Evolutionary conservation across 2,329 filamentous ascomycete genomes (phyloP).

Genomic region (Colletotrichum orchidophilum): DNA sequence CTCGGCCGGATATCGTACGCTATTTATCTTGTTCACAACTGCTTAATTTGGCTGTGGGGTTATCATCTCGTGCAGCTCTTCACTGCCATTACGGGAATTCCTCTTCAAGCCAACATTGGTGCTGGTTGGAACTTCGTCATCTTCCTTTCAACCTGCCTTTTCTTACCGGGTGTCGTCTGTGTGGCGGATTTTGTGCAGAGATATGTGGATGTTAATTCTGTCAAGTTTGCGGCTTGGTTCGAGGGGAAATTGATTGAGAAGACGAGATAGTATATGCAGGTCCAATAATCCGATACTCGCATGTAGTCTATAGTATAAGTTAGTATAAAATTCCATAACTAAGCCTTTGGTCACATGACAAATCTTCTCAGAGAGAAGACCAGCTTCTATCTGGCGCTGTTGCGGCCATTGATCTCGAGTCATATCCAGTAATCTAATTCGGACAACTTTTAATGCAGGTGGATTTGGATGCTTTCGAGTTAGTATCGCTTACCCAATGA

Average conservation of each 20-base stretch:
- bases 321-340: too few species aligned
- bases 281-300: too few species aligned
- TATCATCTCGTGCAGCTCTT: not conserved
- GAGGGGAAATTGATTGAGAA: not conserved
- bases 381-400: too few species aligned
- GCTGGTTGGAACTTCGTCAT: not conserved
- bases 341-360: too few species aligned
- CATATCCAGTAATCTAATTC: too few species aligned
- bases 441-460: too few species aligned
- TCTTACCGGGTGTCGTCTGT: not conserved
- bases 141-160: not conserved
- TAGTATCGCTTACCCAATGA: not conserved
- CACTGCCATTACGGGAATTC: not conserved
- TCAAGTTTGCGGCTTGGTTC: not conserved
- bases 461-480: too few species aligned
- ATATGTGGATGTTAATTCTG: not conserved
- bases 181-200: not conserved
- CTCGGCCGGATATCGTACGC: not conserved
- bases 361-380: too few species aligned
- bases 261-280: not conserved
- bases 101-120: not conserved
- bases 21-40: not conserved
- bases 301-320: too few species aligned
- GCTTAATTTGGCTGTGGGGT: not conserved
- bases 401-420: too few species aligned